Evolutionary conservation across 176 grass and related monocot species (phyloP), one percentile per base, ranked within the genome.

Genomic region (Panicum miliaceum): DNA sequence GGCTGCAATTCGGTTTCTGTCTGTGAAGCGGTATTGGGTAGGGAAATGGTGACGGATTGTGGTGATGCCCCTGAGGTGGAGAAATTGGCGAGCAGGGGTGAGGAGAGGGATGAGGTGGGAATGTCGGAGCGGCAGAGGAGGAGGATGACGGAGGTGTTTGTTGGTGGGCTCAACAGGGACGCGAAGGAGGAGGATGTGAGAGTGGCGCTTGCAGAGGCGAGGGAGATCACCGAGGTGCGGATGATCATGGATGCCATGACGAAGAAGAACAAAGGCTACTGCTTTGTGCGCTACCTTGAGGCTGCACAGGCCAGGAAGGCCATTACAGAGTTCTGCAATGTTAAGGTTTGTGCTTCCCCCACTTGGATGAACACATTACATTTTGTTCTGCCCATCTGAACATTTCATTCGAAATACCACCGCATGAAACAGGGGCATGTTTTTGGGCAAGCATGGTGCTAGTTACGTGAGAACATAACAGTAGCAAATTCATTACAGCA

Each of bases 261-360:
- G 22, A 65, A 84, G 80, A 90, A 88, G 83, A 95, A 90, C 81
- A 92, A 90, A 36, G 90, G 93, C 7, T 95, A 86, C 79, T 89
- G 84, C 43, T 95, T 95, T 37, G 84, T 95, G 75, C 77, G 79
- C 23, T 95, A 88, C 76, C 87, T 53, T 40, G 76, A 95, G 63
- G 12, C 79, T 20, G 50, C 76, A 2, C 90, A 95, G 48, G 90
- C 93, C 29, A 95, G 68, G 86, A 90, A 84, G 88, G 93, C 90
- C 45, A 80, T 92, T 48, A 26, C 90, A 15, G 57, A 88, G 76
- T 92, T 92, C 18, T 19, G 47, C 22, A 86, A 84, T 70, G 90
- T 92, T 62, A 88, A 95, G 93, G 93, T 95, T 92, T 92, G 60
- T 80, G 61, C 57, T 60, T 69, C 8, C 51, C 25, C n/a, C 57